Conservation (phyloP, 108 stramenopile genomes). For the Fragilaria crotonensis region DNA sequence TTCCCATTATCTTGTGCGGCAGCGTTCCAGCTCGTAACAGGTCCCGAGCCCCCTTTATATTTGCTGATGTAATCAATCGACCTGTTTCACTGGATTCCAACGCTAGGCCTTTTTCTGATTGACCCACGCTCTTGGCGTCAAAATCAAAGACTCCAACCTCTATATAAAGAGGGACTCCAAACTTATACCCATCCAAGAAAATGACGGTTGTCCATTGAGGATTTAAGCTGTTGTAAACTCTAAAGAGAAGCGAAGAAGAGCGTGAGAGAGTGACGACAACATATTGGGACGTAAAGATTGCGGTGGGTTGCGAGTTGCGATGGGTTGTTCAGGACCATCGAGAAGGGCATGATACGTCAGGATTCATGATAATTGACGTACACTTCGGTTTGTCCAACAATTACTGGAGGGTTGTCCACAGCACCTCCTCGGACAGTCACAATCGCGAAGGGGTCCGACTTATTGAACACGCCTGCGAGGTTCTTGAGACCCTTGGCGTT, state of each 20-base stretch:
- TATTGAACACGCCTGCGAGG: slow-evolving; percentile 21
- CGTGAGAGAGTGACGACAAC: too few species aligned
- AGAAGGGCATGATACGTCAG: too few species aligned
- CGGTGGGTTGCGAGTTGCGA: not conserved
- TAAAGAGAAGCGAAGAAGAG: slow-evolving; percentile 14
- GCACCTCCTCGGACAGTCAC: slow-evolving; percentile 53
- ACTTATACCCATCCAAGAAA: slow-evolving; percentile 49
- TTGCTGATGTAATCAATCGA: slow-evolving; percentile 23
- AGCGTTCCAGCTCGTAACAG: slow-evolving; percentile 29
- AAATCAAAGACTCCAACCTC: slow-evolving; percentile 61
- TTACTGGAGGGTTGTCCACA: slow-evolving; percentile 31
- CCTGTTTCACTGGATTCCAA: slow-evolving; percentile 30
- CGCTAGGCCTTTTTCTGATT: slow-evolving; percentile 26
- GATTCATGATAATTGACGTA: too few species aligned
- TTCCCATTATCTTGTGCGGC: slow-evolving; percentile 57
- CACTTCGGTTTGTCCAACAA: slow-evolving; percentile 55
- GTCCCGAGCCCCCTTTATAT: slow-evolving; percentile 12
- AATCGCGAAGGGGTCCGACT: slow-evolving; percentile 71
- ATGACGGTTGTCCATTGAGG: slow-evolving; percentile 37
- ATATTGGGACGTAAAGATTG: too few species aligned
- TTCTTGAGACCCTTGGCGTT: slow-evolving; percentile 36
- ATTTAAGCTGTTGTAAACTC: slow-evolving; percentile 42
- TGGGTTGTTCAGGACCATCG: too few species aligned
- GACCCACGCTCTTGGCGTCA: slow-evolving; percentile 30
- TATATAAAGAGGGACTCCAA: slow-evolving; percentile 49